Percentiles rank a stretch among this genome's conserved stretches.
Conservation (phyloP, 305 asterid species). For the Fraxinus greggii region DNA sequence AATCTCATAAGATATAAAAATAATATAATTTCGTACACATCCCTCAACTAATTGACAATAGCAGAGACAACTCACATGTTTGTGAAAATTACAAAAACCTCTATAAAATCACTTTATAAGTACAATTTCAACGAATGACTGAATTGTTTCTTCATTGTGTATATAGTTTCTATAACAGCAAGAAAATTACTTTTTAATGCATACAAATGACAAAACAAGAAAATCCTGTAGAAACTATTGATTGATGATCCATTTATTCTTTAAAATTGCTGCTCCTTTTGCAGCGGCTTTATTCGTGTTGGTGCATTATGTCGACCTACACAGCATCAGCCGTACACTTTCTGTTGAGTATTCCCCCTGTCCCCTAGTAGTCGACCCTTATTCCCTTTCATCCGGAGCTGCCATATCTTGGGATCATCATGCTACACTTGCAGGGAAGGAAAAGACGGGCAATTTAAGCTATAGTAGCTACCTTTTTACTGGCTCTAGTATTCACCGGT, state of each 20-base stretch:
- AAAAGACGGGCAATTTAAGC: slow-evolving; percentile 16
- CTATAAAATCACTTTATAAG: not conserved
- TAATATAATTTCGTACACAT: not conserved
- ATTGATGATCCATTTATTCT: not conserved
- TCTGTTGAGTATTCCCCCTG: not conserved
- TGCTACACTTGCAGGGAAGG: slow-evolving; percentile 15
- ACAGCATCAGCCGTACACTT: not conserved
- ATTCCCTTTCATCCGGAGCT: not conserved
- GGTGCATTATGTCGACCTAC: not conserved
- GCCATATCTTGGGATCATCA: slow-evolving; percentile 1
- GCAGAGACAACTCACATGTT: not conserved
- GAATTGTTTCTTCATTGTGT: not conserved
- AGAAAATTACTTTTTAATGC: not conserved
- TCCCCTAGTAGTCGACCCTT: not conserved
- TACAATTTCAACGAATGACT: not conserved
- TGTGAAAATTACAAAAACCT: not conserved
- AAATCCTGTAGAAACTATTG: not conserved
- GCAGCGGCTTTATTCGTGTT: not conserved
- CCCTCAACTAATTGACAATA: not conserved
- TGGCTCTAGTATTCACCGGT: slow-evolving; percentile 10
- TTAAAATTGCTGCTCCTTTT: not conserved
- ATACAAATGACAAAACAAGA: not conserved
- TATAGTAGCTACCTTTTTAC: slow-evolving; percentile 23
- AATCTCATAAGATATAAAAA: not conserved
- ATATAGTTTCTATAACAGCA: not conserved